A percentile compares a stretch with the other conserved stretches of the same genome.
Evolutionary conservation across 176 grass and related monocot species (phyloP).

Genomic region (Miscanthus lutarioriparius): DNA sequence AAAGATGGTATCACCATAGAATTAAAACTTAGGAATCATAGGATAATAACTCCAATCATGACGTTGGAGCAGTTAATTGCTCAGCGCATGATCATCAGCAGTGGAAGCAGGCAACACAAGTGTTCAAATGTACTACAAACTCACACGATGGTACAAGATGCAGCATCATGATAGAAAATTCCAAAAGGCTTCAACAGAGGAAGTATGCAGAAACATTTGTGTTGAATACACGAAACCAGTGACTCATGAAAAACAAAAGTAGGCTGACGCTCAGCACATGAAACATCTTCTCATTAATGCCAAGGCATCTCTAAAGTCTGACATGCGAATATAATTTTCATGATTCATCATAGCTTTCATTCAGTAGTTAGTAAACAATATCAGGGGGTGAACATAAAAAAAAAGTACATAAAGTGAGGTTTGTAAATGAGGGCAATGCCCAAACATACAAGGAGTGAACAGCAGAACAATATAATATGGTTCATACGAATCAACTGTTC

Average conservation of each 20-base stretch:
- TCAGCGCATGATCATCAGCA: slow-evolving; percentile 18
- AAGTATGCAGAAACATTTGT: background rate
- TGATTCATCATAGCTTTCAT: slow-evolving; percentile 13
- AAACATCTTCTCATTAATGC: slow-evolving; percentile 54
- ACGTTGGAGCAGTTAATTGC: background rate
- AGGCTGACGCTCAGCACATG: slow-evolving; percentile 18
- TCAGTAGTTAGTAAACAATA: background rate
- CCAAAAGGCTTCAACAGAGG: too few relatives aligned
- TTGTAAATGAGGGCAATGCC: background rate
- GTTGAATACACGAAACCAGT: background rate
- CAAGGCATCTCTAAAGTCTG: slow-evolving; percentile 49
- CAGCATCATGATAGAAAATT: background rate
- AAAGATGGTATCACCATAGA: too few relatives aligned
- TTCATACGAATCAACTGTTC: background rate
- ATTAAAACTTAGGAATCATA: background rate
- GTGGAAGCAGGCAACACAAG: background rate
- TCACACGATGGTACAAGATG: background rate
- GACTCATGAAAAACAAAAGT: background rate
- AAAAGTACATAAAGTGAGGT: too few relatives aligned
- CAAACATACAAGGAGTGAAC: background rate
- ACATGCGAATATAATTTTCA: slow-evolving; percentile 36
- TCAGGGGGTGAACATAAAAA: background rate
- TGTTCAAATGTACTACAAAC: background rate
- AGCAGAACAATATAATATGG: background rate
- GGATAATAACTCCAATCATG: background rate